Evolutionary conservation across 129 eudicot species (phyloP), one percentile per base, ranked within the genome.

Genomic region (Lactuca sativa): DNA sequence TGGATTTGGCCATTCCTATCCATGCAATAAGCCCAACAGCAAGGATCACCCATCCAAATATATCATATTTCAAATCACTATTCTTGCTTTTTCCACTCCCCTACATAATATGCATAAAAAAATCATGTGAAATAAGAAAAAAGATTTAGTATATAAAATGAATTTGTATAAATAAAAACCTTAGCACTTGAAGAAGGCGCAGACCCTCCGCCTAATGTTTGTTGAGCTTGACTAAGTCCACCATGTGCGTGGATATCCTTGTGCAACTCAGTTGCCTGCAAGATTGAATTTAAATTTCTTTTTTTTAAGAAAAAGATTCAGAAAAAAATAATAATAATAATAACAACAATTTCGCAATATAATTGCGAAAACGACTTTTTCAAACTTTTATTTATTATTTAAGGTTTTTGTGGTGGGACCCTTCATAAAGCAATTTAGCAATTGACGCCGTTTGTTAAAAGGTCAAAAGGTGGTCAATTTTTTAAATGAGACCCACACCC

Each of bases 1-100:
- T 36, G 63, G 82, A 81, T 67, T 80, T 81, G 52, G 92, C 85
- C 79, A 82, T 77, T 58, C 84, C 88, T 34, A 86, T 32, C 88
- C 92, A 86, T 57, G 83, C 74, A 56, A 86, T 75, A 32, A 86
- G 73, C 21, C 91, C 88, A 53, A 71, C 87, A 40, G 79, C 83
- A 65, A 86, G 91, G 51, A 79, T 82, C 18, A 82, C 70, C 91
- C 91, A 86, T 44, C 91, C 91, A 47, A 72, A 69, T 21, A 86
- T 63, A 70, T 80, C 87, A 30, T 82, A 86, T 72, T 61, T 82
- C 9, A 86, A 74, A 71, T 86, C 87, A 66, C 83, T 82, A 61
- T 71, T 76, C 76, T 73, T 77, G 67, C 71, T 77, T 70, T 82
- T 85, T 40, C 53, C 67, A 47, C 78, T 47, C n/a, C 67, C 59